phyloP scores from a whole-genome alignment of 352 stramenopile species.

The Globisporangium ultimum region DNA sequence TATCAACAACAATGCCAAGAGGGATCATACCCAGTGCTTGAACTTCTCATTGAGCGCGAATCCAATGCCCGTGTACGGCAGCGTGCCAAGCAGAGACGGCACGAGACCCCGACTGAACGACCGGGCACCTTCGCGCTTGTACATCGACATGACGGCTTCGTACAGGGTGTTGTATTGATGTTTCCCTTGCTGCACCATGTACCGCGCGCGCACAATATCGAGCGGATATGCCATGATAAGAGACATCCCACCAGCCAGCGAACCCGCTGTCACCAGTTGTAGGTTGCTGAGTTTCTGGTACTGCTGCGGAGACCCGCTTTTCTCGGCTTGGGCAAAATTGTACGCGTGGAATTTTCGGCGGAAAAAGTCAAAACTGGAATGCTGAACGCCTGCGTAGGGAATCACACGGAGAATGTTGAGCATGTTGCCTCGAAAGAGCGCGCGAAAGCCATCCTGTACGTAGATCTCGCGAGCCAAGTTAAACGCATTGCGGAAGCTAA shows the following conservation, averaged over 20 bases:
- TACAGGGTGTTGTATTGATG: slow-evolving; percentile 70
- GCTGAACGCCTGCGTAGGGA: slow-evolving; percentile 75
- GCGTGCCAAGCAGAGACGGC: slow-evolving; percentile 76
- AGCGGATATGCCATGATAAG: slow-evolving; percentile 76
- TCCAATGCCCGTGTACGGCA: slow-evolving; percentile 84
- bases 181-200: slow-evolving; percentile 86
- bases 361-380: slow-evolving; percentile 86
- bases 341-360: slow-evolving; percentile 75
- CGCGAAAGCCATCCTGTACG: slow-evolving; percentile 60
- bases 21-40: slow-evolving; percentile 57
- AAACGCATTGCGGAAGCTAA: slow-evolving; percentile 72
- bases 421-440: slow-evolving; percentile 72
- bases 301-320: slow-evolving; percentile 19
- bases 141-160: slow-evolving; percentile 72
- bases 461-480: slow-evolving; percentile 64
- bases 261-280: slow-evolving; percentile 70
- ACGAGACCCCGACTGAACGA: slow-evolving; percentile 72
- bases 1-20: not conserved
- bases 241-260: slow-evolving; percentile 68
- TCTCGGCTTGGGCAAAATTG: slow-evolving; percentile 57
- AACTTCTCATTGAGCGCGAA: slow-evolving; percentile 85
- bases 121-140: slow-evolving; percentile 57
- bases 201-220: slow-evolving; percentile 77
- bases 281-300: slow-evolving; percentile 70
- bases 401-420: slow-evolving; percentile 78